A percentile compares a stretch with the other conserved stretches of the same genome.
These are phyloP conservation scores for Schrenkiella parvula DNA, from an alignment of 345 rosid species.

Conservation along the genomic window DNA sequence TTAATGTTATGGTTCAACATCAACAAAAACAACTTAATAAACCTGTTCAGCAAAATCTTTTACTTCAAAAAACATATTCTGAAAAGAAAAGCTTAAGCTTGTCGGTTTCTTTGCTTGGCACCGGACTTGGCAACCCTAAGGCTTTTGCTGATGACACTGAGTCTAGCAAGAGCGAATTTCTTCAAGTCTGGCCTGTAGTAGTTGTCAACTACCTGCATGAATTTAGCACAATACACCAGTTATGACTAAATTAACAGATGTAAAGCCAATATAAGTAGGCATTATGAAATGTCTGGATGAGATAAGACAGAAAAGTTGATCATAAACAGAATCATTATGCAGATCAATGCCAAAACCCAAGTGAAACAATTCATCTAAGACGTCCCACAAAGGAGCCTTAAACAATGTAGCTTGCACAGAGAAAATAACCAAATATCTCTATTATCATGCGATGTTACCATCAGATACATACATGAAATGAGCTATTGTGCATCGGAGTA, in stretches of 20 bases:
- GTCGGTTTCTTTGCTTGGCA: slow-evolving; percentile 89
- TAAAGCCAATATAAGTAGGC: neutral
- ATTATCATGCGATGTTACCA: neutral
- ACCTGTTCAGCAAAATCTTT: slow-evolving; percentile 28
- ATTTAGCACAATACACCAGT: neutral
- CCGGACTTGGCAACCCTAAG: slow-evolving; percentile 85
- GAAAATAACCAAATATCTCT: neutral
- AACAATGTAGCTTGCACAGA: neutral
- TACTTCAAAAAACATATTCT: slow-evolving; percentile 9
- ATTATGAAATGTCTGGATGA: neutral
- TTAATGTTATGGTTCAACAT: slow-evolving; percentile 15
- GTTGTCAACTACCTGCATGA: slow-evolving; percentile 66
- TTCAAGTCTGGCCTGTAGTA: slow-evolving; percentile 87
- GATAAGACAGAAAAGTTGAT: neutral
- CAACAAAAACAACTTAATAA: slow-evolving; percentile 1
- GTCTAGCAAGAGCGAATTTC: slow-evolving; percentile 84
- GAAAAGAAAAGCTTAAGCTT: slow-evolving; percentile 28
- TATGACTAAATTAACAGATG: neutral
- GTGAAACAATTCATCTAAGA: neutral
- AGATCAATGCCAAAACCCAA: neutral
- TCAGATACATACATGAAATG: neutral
- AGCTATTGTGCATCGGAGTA: neutral
- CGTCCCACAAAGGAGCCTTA: neutral
- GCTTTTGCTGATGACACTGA: slow-evolving; percentile 75
- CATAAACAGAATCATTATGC: neutral